Base-by-base conservation (phyloP, 1,284 basidiomycete species). In the Schizophyllum commune region DNA sequence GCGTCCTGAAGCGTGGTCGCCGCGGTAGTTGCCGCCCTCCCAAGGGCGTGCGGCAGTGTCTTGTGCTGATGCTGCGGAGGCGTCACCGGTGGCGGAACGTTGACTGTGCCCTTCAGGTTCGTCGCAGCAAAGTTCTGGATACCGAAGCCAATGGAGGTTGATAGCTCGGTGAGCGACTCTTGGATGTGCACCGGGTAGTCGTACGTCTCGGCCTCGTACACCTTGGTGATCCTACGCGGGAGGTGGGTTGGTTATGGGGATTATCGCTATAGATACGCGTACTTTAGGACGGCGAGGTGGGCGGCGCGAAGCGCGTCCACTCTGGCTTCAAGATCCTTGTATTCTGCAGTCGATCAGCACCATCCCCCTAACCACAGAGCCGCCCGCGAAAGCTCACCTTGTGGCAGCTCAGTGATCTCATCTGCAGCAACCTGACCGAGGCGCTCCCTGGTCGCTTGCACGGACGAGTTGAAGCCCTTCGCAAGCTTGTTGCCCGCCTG, bases 391-490 rank as follows among this genome's bases (percentile, higher is more conserved):
- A 39, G 62, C 68, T 47, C 56, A 89, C 90, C 89, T 75, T 91
- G 88, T n/a, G 91, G 89, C 39, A 95, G 82, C 76, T 98, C 96
- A 21, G 96, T 98, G 71, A 98, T 96, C 68, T 96, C 95, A 64
- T 94, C 93, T 19, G 89, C 82, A 17, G 92, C 84, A 62, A 96
- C 84, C 69, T 93, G 88, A 39, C 96, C 96, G 4, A 98, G 82
- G 58, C 91, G 83, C 76, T 99, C 96, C 68, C 83, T 86, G n/a
- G 93, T 94, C 1, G 91, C 91, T 75, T 96, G 94, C 11, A 94
- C 85, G 66, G 89, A 88, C 59, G 91, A 92, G 70, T 83, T 88
- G 75, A 97, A 87, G 66, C 89, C 88, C 79, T 94, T 94, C 66
- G 86, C 81, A 65, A 96, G 67, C 78, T 86, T 89, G 70, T 77